Base-by-base conservation (phyloP, 108 stramenopile species). In the Parmales sp. region DNA sequence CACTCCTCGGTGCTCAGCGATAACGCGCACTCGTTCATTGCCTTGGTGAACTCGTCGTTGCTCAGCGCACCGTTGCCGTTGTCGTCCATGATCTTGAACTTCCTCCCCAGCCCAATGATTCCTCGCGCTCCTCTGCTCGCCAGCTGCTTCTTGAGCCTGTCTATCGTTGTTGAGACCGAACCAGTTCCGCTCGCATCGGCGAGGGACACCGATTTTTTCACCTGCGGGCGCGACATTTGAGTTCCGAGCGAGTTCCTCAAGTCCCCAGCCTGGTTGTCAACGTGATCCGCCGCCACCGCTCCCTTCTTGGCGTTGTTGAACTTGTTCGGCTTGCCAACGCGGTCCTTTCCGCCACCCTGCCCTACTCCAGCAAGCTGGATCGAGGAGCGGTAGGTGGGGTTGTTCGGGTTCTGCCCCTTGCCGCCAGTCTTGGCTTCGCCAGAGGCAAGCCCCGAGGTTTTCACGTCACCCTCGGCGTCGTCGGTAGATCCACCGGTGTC, bases 71-170 rank as follows among this genome's bases (percentile, higher is more conserved):
- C 67, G 37, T 65, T 64, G 19, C 75, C 65, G 41, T 79, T 69
- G 34, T 77, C 69, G 63, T 85, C 82, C 66, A 76, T 73, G 69
- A 81, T 79, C n/a, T 77, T 71, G 63, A 85, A 72, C 36, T 70
- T 66, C 31, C 84, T 64, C 0, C 64, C 76, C 26, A 85, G 69
- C 2, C 46, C 45, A 45, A 77, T 74, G 26, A 85, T 76, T 0
- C 82, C 82, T 18, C 54, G 38, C 1, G 69, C 45, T 19, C 71
- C 73, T 18, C 64, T 16, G 9, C 19, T 4, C 4, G 41, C 41
- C 20, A 72, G 38, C 48, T 72, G 66, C 46, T 29, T 67, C 66
- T 66, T 66, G 44, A 72, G 11, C 13, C 36, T 16, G 3, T 0
- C 36, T 3, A 72, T 16, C 23, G 68, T 25, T 11, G 22, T n/a